A percentile compares a stretch with the other conserved stretches of the same genome.
Conservation (phyloP, 306 rosid genomes). For the Sechiopsis laciniata region DNA sequence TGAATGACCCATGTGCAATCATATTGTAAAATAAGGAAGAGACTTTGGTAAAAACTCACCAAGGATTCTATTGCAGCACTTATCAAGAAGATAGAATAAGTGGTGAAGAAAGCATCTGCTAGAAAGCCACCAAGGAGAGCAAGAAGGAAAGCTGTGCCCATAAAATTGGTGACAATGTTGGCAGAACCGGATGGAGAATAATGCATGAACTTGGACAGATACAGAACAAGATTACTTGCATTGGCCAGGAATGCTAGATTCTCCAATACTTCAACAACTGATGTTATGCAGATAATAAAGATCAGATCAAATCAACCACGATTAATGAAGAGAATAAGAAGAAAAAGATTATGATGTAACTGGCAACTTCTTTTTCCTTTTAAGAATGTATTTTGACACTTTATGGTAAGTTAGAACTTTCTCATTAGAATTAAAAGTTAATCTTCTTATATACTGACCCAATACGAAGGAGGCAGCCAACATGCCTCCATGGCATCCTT, state of each 20-base stretch:
- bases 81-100: slow-evolving; percentile 50
- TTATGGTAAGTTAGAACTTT: not conserved
- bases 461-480: slow-evolving; percentile 77
- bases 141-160: slow-evolving; percentile 86
- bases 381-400: not conserved
- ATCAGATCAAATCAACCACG: not conserved
- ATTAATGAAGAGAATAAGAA: not conserved
- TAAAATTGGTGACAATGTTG: slow-evolving; percentile 74
- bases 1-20: not conserved
- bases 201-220: slow-evolving; percentile 67
- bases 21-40: not conserved
- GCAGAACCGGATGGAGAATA: slow-evolving; percentile 62
- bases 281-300: not conserved
- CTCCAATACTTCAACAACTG: slow-evolving; percentile 75
- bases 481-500: slow-evolving; percentile 87
- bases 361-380: not conserved
- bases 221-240: slow-evolving; percentile 82
- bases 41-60: slow-evolving; percentile 37
- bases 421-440: not conserved
- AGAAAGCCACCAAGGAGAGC: slow-evolving; percentile 80
- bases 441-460: slow-evolving; percentile 35
- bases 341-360: not conserved
- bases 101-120: slow-evolving; percentile 67
- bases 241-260: slow-evolving; percentile 80
- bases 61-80: slow-evolving; percentile 66